phyloP scores from a whole-genome alignment of 345 rosid genomes.

The Microthlaspi erraticum region DNA sequence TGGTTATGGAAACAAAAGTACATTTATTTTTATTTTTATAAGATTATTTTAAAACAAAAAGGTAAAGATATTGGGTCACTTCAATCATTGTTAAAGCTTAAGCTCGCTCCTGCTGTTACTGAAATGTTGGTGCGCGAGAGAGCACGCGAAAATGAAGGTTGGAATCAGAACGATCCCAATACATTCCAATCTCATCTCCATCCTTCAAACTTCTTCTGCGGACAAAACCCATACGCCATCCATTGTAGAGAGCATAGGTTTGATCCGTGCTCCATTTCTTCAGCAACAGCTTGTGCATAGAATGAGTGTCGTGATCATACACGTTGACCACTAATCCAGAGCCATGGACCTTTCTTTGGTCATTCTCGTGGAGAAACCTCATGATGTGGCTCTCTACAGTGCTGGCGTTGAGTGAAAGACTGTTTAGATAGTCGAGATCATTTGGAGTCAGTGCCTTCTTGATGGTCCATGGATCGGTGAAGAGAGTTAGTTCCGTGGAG shows the following conservation, averaged over 20 bases:
- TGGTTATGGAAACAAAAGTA: too few relatives aligned
- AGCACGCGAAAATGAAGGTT: constrained; percentile 29
- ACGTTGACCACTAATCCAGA: constrained; percentile 8
- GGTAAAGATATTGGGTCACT: too few relatives aligned
- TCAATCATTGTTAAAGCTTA: too few relatives aligned
- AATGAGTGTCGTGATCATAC: constrained; percentile 30
- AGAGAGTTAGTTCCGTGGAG: constrained; percentile 22
- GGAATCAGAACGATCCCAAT: constrained; percentile 33
- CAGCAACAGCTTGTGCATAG: constrained; percentile 8
- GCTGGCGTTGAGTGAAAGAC: constrained; percentile 14
- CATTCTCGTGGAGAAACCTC: not conserved
- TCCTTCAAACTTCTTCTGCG: constrained; percentile 17
- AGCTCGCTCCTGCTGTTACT: too few relatives aligned
- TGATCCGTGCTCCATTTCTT: not conserved
- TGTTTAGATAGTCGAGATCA: constrained; percentile 13
- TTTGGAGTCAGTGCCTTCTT: constrained; percentile 17
- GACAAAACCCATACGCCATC: constrained; percentile 26
- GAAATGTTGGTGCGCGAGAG: constrained; percentile 21
- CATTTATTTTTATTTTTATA: too few relatives aligned
- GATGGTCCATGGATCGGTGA: constrained; percentile 32
- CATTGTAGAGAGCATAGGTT: constrained; percentile 13
- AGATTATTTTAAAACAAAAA: too few relatives aligned
- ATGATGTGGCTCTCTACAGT: constrained; percentile 2
- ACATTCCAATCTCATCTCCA: constrained; percentile 25
- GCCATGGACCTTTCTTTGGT: not conserved